These are phyloP conservation scores for Fraxinus cuspidata DNA, from an alignment of 257 asterid species.

Conservation along the genomic window DNA sequence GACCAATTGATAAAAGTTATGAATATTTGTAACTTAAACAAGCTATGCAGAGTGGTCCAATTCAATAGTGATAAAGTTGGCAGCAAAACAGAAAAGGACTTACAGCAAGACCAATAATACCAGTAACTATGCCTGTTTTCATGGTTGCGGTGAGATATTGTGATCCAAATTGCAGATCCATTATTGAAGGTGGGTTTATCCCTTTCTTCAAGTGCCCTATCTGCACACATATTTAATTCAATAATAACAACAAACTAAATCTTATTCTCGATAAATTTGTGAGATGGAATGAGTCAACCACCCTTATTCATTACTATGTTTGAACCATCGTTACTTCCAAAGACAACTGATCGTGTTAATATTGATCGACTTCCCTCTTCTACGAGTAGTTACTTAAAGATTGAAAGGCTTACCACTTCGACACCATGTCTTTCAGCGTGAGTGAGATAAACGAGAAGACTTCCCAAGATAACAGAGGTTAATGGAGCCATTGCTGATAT, in stretches of 20 bases:
- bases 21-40: not conserved
- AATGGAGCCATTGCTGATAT: constrained; percentile 94
- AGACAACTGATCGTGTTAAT: not conserved
- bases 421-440: constrained; percentile 95
- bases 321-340: no score
- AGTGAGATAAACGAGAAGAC: constrained; percentile 71
- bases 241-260: not conserved
- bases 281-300: no score
- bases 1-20: not conserved
- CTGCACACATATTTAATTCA: constrained; percentile 41
- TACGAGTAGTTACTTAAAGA: not conserved
- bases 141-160: constrained; percentile 54
- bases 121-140: constrained; percentile 92
- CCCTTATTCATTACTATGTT: no score
- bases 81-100: constrained; percentile 22
- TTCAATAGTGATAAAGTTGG: not conserved
- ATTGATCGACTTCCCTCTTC: not conserved
- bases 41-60: not conserved
- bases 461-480: constrained; percentile 77
- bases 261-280: not conserved
- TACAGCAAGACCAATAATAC: constrained; percentile 88
- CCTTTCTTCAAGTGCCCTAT: constrained; percentile 93
- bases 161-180: constrained; percentile 77
- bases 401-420: constrained; percentile 63
- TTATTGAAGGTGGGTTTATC: constrained; percentile 79